Evolutionary conservation across 176 grass and related monocot species (phyloP), one percentile per base, ranked within the genome.

Genomic region (Avena atlantica): DNA sequence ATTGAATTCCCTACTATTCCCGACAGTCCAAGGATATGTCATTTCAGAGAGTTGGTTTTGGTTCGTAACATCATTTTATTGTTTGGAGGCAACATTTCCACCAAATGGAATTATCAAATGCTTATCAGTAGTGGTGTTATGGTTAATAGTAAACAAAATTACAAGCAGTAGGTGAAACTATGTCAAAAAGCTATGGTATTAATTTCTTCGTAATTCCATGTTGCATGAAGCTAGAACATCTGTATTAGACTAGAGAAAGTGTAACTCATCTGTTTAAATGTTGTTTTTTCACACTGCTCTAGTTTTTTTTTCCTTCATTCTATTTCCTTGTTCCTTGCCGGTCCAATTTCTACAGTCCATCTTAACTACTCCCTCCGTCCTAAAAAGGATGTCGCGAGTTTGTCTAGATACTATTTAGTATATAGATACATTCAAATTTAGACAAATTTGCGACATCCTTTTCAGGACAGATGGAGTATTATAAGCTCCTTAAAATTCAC

Each of bases 181-280:
- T 49, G 42, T 12, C 69, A 42, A 49, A 74, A 74, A 74, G 21
- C 70, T 74, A 74, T 25, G 12, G 45, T 74, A 74, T 51, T 49
- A 49, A 49, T n/a, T 74, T 50, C 71, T 74, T 24, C 21, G 12
- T 49, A 50, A 36, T 68, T 68, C 65, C 17, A 36, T 36, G 65
- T 36, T 24, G 14, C 65, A 36, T 68, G 65, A 6, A 34, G 71
- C 71, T 16, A 49, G 50, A 74, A 74, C 70, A 49, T 74, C 70
- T 21, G 48, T 15, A 48, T 74, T 48, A 14, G 20, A 49, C n/a
- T 23, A 24, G 70, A 24, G 42, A 19, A 17, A 24, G 21, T 25
- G 12, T 50, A 8, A 12, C 44, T 74, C 69, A 23, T 73, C 12
- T 24, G 5, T 49, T 24, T 23, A 24, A 24, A 63, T 25, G 60